A percentile compares a stretch with the other conserved stretches of the same genome.
phyloP scores from a whole-genome alignment of 345 rosid genomes.

The Salix brachista region DNA sequence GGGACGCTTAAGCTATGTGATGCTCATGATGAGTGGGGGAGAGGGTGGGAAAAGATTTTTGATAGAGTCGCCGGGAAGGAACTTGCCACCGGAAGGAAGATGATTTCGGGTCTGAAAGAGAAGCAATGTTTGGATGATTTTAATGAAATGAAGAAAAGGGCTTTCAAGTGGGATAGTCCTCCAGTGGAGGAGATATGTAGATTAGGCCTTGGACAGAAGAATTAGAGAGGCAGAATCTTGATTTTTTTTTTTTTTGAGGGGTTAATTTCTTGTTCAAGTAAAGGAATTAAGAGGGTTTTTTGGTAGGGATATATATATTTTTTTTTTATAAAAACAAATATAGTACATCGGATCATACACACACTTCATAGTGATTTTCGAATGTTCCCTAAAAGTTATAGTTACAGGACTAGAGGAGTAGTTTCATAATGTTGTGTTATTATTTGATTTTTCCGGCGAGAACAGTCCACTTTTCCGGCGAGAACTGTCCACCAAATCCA shows the following conservation, averaged over 20 bases:
- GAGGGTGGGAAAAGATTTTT: constrained; percentile 67
- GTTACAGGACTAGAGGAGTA: neutral
- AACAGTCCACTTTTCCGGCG: neutral
- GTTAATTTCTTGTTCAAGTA: constrained; percentile 11
- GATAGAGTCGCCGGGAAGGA: constrained; percentile 46
- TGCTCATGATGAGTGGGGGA: constrained; percentile 62
- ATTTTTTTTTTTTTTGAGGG: neutral
- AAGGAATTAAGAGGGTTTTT: neutral
- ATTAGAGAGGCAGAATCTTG: neutral
- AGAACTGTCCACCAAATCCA: neutral
- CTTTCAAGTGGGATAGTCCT: constrained; percentile 66
- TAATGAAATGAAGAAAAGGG: constrained; percentile 39
- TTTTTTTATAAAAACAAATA: too few relatives aligned
- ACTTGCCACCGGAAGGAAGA: constrained; percentile 49
- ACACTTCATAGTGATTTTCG: neutral
- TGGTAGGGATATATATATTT: neutral
- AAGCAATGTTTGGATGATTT: constrained; percentile 55
- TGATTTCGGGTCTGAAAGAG: constrained; percentile 24
- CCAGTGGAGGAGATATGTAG: constrained; percentile 55
- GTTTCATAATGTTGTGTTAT: neutral
- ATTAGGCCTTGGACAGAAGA: constrained; percentile 29
- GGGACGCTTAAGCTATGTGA: constrained; percentile 62
- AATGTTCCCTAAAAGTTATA: neutral
- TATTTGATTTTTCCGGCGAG: too few relatives aligned
- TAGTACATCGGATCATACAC: neutral